A percentile compares a stretch with the other conserved stretches of the same genome.
Conservation (phyloP, 306 rosid genomes). For the Prunus armeniaca region DNA sequence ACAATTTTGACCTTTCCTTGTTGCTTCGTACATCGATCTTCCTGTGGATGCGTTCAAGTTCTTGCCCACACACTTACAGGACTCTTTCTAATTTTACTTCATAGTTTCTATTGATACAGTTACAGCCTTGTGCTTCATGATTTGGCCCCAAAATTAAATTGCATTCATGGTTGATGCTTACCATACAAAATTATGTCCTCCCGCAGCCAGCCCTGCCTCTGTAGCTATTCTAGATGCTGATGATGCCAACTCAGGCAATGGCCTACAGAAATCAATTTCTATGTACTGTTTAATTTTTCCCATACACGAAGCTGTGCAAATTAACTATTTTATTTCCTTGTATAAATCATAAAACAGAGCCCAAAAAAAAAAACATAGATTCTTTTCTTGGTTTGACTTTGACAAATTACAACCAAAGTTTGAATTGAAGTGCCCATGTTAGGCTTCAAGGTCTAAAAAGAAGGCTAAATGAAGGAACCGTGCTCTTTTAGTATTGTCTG, state of each 20-base stretch:
- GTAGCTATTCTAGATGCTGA: neutral
- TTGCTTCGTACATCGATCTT: neutral
- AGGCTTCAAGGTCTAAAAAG: neutral
- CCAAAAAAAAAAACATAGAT: neutral
- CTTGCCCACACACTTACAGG: neutral
- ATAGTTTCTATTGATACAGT: neutral
- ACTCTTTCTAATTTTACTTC: neutral
- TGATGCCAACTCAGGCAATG: constrained; percentile 13
- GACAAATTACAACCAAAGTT: neutral
- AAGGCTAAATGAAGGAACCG: neutral
- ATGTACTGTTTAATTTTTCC: neutral
- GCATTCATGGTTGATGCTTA: constrained; percentile 21
- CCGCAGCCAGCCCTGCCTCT: neutral
- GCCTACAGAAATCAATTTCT: neutral
- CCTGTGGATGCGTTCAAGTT: neutral
- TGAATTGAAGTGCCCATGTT: neutral
- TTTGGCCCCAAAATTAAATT: constrained; percentile 13
- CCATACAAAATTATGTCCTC: neutral
- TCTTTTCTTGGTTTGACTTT: neutral
- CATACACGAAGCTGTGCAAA: too few species aligned
- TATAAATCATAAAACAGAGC: neutral
- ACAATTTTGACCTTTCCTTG: neutral
- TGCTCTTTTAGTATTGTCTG: neutral
- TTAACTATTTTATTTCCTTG: neutral
- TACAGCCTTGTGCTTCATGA: neutral